These are phyloP conservation scores for Biscogniauxia marginata DNA, from an alignment of 2,329 filamentous ascomycete species.

Conservation along the genomic window DNA sequence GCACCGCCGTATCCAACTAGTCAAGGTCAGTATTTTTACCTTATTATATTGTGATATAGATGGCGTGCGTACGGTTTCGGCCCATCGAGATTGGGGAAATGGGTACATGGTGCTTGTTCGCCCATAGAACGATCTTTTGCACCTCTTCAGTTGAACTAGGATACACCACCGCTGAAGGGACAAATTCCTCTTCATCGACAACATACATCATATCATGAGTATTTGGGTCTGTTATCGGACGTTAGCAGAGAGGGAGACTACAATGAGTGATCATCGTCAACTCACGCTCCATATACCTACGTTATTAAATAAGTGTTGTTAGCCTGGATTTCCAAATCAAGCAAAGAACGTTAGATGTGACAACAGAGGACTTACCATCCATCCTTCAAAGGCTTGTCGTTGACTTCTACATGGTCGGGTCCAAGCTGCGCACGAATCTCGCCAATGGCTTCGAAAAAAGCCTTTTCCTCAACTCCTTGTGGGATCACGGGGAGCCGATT, in stretches of 20 bases:
- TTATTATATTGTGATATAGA: neutral
- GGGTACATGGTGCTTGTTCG: constrained; percentile 29
- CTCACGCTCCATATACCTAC: constrained; percentile 34
- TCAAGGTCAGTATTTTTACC: neutral
- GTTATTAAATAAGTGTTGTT: neutral
- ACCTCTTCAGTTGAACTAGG: constrained; percentile 32
- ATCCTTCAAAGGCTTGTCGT: constrained; percentile 40
- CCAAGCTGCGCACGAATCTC: constrained; percentile 37
- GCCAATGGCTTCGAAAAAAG: constrained; percentile 34
- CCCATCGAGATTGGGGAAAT: constrained; percentile 31
- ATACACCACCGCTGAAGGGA: constrained; percentile 43
- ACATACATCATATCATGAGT: constrained; percentile 43
- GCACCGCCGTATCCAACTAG: constrained; percentile 53
- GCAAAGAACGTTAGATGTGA: constrained; percentile 15
- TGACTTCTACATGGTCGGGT: constrained; percentile 38
- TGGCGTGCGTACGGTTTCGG: constrained; percentile 28
- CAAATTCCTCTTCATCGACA: constrained; percentile 44
- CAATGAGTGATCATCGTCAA: neutral
- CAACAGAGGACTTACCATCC: constrained; percentile 34
- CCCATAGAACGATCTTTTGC: constrained; percentile 33
- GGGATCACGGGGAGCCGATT: constrained; percentile 37
- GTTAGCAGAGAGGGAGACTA: constrained; percentile 4
- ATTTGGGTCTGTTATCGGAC: constrained; percentile 31
- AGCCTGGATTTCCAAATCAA: no score
- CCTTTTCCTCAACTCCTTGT: constrained; percentile 34